A percentile compares a stretch with the other conserved stretches of the same genome.
Evolutionary conservation across 2,329 filamentous ascomycete species (phyloP).

Genomic region (Phaeomoniella chlamydospora): DNA sequence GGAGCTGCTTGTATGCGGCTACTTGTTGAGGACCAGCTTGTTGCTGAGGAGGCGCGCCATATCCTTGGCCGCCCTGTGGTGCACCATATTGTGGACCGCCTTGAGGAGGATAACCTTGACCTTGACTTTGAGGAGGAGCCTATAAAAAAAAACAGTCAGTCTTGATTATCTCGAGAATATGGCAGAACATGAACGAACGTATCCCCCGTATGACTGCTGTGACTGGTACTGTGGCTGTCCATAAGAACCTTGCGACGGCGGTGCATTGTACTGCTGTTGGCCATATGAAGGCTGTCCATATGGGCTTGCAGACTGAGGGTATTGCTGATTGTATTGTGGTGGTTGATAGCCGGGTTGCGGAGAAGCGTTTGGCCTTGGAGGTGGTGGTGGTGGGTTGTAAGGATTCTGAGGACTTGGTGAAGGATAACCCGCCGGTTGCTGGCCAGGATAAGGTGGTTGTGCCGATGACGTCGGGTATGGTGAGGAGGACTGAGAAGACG

Average conservation of each 20-base stretch:
- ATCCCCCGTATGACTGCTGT: slow-evolving; percentile 18
- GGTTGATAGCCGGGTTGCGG: slow-evolving; percentile 16
- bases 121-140: slow-evolving; percentile 11
- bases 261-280: slow-evolving; percentile 18
- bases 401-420: slow-evolving; percentile 13
- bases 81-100: slow-evolving; percentile 18
- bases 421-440: slow-evolving; percentile 10
- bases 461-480: slow-evolving; percentile 12
- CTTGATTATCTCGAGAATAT: neutral
- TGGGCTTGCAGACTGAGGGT: slow-evolving; percentile 20
- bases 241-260: slow-evolving; percentile 15
- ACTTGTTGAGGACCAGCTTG: slow-evolving; percentile 35
- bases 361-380: slow-evolving; percentile 18
- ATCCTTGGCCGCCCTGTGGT: slow-evolving; percentile 13
- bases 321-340: slow-evolving; percentile 24
- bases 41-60: slow-evolving; percentile 14
- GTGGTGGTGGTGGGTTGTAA: slow-evolving; percentile 19
- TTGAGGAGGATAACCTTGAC: slow-evolving; percentile 13
- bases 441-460: slow-evolving; percentile 20
- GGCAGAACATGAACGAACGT: slow-evolving; percentile 14
- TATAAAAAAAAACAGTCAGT: neutral
- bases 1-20: slow-evolving; percentile 39
- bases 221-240: slow-evolving; percentile 18
- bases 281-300: slow-evolving; percentile 16
- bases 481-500: slow-evolving; percentile 6